Evolutionary conservation across 768 basidiomycete species (phyloP).

Genomic region (Amanita jacksonii): DNA sequence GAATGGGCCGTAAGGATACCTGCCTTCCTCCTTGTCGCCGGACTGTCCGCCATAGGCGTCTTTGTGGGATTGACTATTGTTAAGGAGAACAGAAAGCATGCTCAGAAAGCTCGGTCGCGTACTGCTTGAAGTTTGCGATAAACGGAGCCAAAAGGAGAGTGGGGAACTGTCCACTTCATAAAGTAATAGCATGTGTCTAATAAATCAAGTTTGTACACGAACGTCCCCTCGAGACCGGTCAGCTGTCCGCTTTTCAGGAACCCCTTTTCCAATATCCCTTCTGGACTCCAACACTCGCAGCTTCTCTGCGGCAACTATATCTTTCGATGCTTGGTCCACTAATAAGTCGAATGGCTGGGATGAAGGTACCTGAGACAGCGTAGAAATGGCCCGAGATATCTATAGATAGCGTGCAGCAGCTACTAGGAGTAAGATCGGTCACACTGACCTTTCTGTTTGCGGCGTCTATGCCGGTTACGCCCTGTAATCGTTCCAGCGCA

Average conservation of each 20-base stretch:
- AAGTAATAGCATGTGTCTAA: not conserved
- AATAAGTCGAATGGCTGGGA: constrained; percentile 36
- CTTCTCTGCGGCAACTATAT: constrained; percentile 63
- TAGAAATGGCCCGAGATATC: constrained; percentile 46
- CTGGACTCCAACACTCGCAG: constrained; percentile 40
- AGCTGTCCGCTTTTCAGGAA: constrained; percentile 2
- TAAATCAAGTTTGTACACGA: not conserved
- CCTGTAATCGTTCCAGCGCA: constrained; percentile 40
- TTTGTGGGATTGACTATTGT: constrained; percentile 74
- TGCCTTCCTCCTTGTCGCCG: constrained; percentile 71
- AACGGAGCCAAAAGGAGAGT: constrained; percentile 6
- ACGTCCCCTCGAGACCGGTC: not conserved
- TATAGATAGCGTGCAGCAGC: constrained; percentile 16
- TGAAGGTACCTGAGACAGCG: constrained; percentile 40
- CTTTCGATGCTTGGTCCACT: constrained; percentile 49
- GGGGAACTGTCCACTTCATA: not conserved
- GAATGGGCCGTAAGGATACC: constrained; percentile 92
- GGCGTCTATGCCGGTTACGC: constrained; percentile 38
- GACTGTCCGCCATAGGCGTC: constrained; percentile 67
- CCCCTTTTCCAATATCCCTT: constrained; percentile 20
- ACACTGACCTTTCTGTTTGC: constrained; percentile 38
- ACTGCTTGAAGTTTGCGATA: constrained; percentile 37
- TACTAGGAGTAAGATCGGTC: not conserved
- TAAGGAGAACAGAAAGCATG: constrained; percentile 64
- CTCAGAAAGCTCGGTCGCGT: constrained; percentile 50